phyloP scores from a whole-genome alignment of 495 filamentous ascomycete species.

The Annulohypoxylon stygium region DNA sequence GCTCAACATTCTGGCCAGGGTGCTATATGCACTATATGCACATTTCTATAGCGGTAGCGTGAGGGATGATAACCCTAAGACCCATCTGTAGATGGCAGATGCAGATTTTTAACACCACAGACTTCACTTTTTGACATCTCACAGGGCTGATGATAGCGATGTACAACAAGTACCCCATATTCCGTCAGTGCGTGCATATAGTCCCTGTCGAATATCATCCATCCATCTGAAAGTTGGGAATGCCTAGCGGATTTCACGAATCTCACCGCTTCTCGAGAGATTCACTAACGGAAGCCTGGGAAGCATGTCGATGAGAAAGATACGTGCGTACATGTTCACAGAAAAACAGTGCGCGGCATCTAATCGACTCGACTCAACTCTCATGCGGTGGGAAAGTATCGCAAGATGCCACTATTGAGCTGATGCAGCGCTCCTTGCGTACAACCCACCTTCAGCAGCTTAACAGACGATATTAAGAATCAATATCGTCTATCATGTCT shows the following conservation, averaged over 20 bases:
- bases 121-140: slow-evolving; percentile 30
- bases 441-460: slow-evolving; percentile 32
- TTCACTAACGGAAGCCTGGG: slow-evolving; percentile 23
- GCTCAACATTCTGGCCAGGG: slow-evolving; percentile 20
- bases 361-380: slow-evolving; percentile 32
- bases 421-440: slow-evolving; percentile 28
- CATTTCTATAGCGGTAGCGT: slow-evolving; percentile 15
- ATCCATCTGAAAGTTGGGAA: slow-evolving; percentile 26
- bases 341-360: slow-evolving; percentile 18
- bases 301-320: neutral
- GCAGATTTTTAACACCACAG: slow-evolving; percentile 27
- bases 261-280: slow-evolving; percentile 31
- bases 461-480: slow-evolving; percentile 19
- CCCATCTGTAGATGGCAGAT: slow-evolving; percentile 19
- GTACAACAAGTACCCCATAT: slow-evolving; percentile 39
- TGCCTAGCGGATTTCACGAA: slow-evolving; percentile 22
- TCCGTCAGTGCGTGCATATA: slow-evolving; percentile 33
- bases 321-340: slow-evolving; percentile 11
- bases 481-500: slow-evolving; percentile 19
- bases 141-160: slow-evolving; percentile 41
- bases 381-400: slow-evolving; percentile 28
- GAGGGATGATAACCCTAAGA: slow-evolving; percentile 21
- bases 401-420: slow-evolving; percentile 26
- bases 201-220: slow-evolving; percentile 36
- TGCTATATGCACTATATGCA: slow-evolving; percentile 18